Evolutionary conservation across 2,329 filamentous ascomycete genomes (phyloP), one percentile per base, ranked within the genome.

Genomic region (Torrubiella hemipterigena): DNA sequence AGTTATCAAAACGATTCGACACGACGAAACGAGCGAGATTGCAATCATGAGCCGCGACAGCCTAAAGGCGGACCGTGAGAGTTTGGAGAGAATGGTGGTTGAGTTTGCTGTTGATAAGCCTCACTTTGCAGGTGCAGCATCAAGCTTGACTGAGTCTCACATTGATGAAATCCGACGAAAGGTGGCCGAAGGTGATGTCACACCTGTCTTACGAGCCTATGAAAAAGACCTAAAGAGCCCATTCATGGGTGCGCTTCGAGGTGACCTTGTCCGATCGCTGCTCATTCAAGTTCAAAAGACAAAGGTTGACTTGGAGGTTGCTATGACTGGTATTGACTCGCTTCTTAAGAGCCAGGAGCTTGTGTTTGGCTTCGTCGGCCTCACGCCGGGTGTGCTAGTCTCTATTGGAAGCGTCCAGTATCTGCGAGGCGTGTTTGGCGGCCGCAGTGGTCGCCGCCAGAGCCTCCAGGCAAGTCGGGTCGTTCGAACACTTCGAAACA

Each of bases 281-380:
- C 66, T 98, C 27, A 96, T 98, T 33, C 91, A 98, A 51, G 79
- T 98, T 22, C 91, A 98, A 49, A 98, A 98, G 67, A 96, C 91
- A 15, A 98, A 98, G 62, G 91, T 98, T 7, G 91, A 98, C 49
- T 77, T 98, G 10, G 91, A 98, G 55, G 78, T 96, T 38, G 91
- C 91, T 11, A 87, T 98, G 61, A 85, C 82, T 37, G 91, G 91
- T 13, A 98, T 98, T 42, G 89, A 98, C 61, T 76, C 85, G 20
- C 69, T 98, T 19, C 68, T 98, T 35, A 94, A 91, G 61, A 95
- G 87, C 48, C 91, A 98, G 51, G 89, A 98, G 51, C 69, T 98
- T 29, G 83, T 98, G 16, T 98, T 98, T 58, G 91, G 85, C n/a
- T 94, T 98, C 48, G 79, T 98, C 22, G 87, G 87, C 6, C 64